A percentile compares a stretch with the other conserved stretches of the same genome.
These are phyloP conservation scores for Kwoniella mangroviensis DNA, from an alignment of 768 basidiomycete species.

Conservation along the genomic window DNA sequence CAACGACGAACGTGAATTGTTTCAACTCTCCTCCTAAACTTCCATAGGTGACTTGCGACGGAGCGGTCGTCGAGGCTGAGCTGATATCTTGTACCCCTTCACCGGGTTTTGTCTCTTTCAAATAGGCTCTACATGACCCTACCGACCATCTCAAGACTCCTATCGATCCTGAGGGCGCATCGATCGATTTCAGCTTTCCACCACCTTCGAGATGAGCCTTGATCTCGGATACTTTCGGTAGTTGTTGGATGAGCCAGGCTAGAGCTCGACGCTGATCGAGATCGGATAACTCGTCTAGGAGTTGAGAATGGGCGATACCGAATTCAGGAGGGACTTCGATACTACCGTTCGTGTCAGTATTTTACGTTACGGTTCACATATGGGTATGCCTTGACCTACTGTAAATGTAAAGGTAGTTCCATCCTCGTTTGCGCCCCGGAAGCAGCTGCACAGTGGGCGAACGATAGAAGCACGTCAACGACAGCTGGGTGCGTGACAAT, in stretches of 20 bases:
- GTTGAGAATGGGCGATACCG: constrained; percentile 4
- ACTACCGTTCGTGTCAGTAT: no score
- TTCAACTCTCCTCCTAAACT: constrained; percentile 10
- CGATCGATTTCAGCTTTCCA: constrained; percentile 17
- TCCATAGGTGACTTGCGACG: neutral
- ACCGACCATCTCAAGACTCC: constrained; percentile 42
- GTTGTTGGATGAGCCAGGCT: constrained; percentile 36
- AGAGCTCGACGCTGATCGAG: constrained; percentile 25
- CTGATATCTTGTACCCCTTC: constrained; percentile 33
- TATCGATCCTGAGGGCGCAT: constrained; percentile 23
- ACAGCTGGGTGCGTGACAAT: constrained; percentile 41
- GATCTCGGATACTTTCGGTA: constrained; percentile 37
- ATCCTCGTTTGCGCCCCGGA: constrained; percentile 27
- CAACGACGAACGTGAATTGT: constrained; percentile 45
- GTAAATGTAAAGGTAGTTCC: constrained; percentile 34
- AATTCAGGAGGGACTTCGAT: constrained; percentile 35
- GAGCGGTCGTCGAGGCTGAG: neutral
- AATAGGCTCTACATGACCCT: constrained; percentile 42
- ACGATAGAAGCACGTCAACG: constrained; percentile 39
- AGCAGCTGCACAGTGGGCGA: constrained; percentile 37
- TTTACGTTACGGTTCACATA: no score
- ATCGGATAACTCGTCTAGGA: constrained; percentile 28
- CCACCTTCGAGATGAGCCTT: constrained; percentile 24
- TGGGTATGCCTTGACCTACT: no score
- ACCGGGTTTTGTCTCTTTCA: constrained; percentile 33